Conservation (phyloP, 2,329 filamentous ascomycete species). For the Aureobasidium sp. region DNA sequence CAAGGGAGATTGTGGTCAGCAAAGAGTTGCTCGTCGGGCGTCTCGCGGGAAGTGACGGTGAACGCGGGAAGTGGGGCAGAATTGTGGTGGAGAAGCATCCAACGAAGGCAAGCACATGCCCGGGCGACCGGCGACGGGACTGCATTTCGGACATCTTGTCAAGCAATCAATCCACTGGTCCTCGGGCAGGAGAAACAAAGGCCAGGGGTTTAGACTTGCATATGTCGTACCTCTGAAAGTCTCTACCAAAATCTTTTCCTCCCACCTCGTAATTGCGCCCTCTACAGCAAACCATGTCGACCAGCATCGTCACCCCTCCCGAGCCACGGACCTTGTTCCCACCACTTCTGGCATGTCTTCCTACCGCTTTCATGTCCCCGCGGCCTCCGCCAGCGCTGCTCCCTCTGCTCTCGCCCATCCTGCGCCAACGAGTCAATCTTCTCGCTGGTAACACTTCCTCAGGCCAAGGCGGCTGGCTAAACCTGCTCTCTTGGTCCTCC, state of each 20-base stretch:
- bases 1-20: not conserved
- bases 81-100: not conserved
- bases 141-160: not conserved
- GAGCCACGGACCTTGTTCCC: slow-evolving; percentile 52
- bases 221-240: not conserved
- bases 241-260: not conserved
- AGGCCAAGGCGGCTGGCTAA: slow-evolving; percentile 54
- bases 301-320: slow-evolving; percentile 46
- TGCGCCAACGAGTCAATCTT: slow-evolving; percentile 56
- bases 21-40: no score
- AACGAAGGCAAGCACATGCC: not conserved
- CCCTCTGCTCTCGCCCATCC: slow-evolving; percentile 55
- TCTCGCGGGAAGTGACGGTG: not conserved
- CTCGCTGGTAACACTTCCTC: slow-evolving; percentile 46
- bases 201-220: not conserved
- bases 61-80: not conserved
- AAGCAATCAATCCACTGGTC: not conserved
- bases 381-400: slow-evolving; percentile 55
- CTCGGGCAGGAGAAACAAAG: not conserved
- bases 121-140: not conserved
- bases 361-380: slow-evolving; percentile 53
- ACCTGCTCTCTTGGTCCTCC: slow-evolving; percentile 62
- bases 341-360: slow-evolving; percentile 57
- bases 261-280: not conserved
- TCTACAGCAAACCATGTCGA: not conserved